These are phyloP conservation scores for Venturiaceae sp. DNA, from an alignment of 2,329 filamentous ascomycete genomes.

Conservation along the genomic window DNA sequence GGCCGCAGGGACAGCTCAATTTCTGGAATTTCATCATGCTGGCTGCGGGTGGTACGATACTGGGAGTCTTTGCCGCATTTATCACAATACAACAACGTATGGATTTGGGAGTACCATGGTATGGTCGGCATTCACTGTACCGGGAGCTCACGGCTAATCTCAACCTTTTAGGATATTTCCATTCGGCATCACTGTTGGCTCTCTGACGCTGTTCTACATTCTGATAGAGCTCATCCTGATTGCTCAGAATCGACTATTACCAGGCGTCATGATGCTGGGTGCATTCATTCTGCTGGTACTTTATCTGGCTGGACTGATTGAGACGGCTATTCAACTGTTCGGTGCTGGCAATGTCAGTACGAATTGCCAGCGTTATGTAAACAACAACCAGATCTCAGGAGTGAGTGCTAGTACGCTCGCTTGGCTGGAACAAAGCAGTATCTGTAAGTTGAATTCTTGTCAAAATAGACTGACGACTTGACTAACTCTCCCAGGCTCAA, in stretches of 20 bases:
- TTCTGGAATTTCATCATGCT: conserved; percentile 56
- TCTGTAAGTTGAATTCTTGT: conserved; percentile 36
- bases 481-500: conserved; percentile 35
- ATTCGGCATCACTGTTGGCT: conserved; percentile 49
- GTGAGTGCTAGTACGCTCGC: conserved; percentile 47
- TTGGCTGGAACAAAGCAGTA: conserved; percentile 52
- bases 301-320: conserved; percentile 52
- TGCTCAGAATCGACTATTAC: conserved; percentile 45
- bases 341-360: conserved; percentile 47
- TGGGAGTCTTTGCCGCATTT: conserved; percentile 53
- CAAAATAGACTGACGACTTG: conserved; percentile 7
- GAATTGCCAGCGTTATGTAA: conserved; percentile 49
- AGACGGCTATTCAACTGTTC: conserved; percentile 53
- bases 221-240: conserved; percentile 48
- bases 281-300: conserved; percentile 53
- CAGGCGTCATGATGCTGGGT: conserved; percentile 48
- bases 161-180: conserved; percentile 47
- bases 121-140: conserved; percentile 13
- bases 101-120: conserved; percentile 51
- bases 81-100: conserved; percentile 48
- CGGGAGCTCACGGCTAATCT: neutral
- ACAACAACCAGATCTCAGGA: conserved; percentile 33
- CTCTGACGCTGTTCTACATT: conserved; percentile 48
- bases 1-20: conserved; percentile 56
- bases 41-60: conserved; percentile 44